phyloP scores from a whole-genome alignment of 768 basidiomycete genomes.

The Imleria badia region DNA sequence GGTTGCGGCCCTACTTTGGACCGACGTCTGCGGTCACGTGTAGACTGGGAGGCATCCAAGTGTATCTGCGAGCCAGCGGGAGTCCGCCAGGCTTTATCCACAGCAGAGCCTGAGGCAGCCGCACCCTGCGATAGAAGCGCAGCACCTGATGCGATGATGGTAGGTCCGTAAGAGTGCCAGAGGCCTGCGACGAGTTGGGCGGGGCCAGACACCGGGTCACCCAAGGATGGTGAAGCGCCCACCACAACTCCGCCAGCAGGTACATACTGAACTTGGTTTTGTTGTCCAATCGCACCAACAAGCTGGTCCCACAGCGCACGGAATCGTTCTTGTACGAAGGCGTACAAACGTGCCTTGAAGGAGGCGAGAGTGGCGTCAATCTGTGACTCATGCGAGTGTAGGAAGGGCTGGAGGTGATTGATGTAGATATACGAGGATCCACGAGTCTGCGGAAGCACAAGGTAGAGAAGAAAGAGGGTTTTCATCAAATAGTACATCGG shows the following conservation, averaged over 20 bases:
- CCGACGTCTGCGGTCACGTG: conserved; percentile 48
- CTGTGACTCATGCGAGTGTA: conserved; percentile 76
- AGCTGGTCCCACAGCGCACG: conserved; percentile 67
- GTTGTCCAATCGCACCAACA: conserved; percentile 47
- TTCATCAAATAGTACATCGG: conserved; percentile 87
- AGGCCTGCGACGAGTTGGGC: conserved; percentile 62
- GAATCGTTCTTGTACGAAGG: conserved; percentile 63
- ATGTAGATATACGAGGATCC: conserved; percentile 86
- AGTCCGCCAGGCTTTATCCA: conserved; percentile 29
- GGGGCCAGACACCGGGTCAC: conserved; percentile 61
- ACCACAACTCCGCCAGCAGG: conserved; percentile 21
- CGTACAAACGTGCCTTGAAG: conserved; percentile 55
- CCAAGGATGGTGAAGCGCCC: conserved; percentile 45
- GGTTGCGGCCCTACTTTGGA: conserved; percentile 49
- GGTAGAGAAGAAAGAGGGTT: conserved; percentile 82
- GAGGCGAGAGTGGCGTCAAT: conserved; percentile 81
- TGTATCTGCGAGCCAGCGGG: conserved; percentile 32
- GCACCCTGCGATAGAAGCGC: conserved; percentile 57
- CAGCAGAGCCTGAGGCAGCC: conserved; percentile 36
- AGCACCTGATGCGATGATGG: conserved; percentile 65
- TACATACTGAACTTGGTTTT: conserved; percentile 27
- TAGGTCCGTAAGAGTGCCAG: conserved; percentile 79
- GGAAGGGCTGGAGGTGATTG: conserved; percentile 77
- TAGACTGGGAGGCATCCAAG: conserved; percentile 26
- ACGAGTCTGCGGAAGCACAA: conserved; percentile 86